A percentile compares a stretch with the other conserved stretches of the same genome.
Evolutionary conservation across 768 basidiomycete species (phyloP).

Genomic region (Hypholoma fasciculare): DNA sequence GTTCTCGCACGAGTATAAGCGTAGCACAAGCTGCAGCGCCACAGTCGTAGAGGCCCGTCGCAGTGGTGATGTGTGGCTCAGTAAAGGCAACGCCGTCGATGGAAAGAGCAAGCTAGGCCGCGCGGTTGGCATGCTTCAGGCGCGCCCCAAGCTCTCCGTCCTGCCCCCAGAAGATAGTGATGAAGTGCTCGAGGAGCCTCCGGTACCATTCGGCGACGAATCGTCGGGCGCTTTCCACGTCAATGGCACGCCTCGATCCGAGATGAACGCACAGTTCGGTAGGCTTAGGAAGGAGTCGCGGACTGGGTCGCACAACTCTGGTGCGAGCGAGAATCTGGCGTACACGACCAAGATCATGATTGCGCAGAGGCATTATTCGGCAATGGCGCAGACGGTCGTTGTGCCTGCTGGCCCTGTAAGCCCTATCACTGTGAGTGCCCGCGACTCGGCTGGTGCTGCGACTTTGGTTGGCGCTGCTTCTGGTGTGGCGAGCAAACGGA

Average conservation of each 20-base stretch:
- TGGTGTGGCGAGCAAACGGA: slow-evolving; percentile 31
- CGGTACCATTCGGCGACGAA: slow-evolving; percentile 60
- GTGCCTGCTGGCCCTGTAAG: slow-evolving; percentile 36
- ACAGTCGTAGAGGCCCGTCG: slow-evolving; percentile 72
- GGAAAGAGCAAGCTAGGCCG: slow-evolving; percentile 63
- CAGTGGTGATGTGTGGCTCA: slow-evolving; percentile 74
- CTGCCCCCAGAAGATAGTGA: slow-evolving; percentile 55
- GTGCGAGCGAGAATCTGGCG: slow-evolving; percentile 48
- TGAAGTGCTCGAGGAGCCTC: slow-evolving; percentile 52
- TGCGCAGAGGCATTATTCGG: slow-evolving; percentile 72
- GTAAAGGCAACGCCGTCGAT: slow-evolving; percentile 71
- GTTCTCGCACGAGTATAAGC: slow-evolving; percentile 60
- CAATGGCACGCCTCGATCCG: slow-evolving; percentile 54
- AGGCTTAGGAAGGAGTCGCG: slow-evolving; percentile 52
- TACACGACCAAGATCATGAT: slow-evolving; percentile 65
- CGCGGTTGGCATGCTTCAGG: slow-evolving; percentile 60
- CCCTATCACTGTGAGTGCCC: slow-evolving; percentile 35
- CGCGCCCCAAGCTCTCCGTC: slow-evolving; percentile 68
- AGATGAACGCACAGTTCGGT: slow-evolving; percentile 58
- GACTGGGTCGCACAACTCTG: slow-evolving; percentile 54
- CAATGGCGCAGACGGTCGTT: slow-evolving; percentile 64
- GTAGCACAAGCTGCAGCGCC: slow-evolving; percentile 60
- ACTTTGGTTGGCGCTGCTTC: slow-evolving; percentile 35
- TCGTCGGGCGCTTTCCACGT: slow-evolving; percentile 44
- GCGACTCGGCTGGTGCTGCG: slow-evolving; percentile 29